Evolutionary conservation across 2,329 filamentous ascomycete species (phyloP).

Genomic region (Neurospora sp.): DNA sequence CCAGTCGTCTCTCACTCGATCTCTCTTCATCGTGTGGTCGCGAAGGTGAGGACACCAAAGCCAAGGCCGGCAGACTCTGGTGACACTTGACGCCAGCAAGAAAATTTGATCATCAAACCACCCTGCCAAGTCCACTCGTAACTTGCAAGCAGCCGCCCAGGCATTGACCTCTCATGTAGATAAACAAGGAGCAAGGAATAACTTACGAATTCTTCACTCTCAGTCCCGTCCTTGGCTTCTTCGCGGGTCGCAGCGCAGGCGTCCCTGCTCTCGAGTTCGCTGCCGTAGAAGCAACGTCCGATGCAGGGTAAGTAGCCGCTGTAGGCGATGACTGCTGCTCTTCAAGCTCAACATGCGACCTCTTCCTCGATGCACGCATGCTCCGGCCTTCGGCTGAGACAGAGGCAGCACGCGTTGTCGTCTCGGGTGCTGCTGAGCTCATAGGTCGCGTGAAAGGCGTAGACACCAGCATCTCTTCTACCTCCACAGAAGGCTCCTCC

Average conservation of each 20-base stretch:
- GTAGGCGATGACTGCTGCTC: constrained; percentile 40
- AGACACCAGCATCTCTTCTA: constrained; percentile 2
- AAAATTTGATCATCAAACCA: background rate
- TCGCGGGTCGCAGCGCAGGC: constrained; percentile 44
- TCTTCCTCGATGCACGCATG: constrained; percentile 41
- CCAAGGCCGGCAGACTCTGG: background rate
- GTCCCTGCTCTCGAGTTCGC: constrained; percentile 51
- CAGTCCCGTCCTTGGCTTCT: constrained; percentile 50
- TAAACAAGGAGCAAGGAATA: background rate
- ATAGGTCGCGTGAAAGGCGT: constrained; percentile 9
- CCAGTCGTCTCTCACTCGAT: background rate
- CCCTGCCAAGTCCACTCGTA: background rate
- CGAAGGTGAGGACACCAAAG: background rate
- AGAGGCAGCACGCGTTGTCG: constrained; percentile 16
- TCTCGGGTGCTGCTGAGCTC: constrained; percentile 5
- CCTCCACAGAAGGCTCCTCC: background rate
- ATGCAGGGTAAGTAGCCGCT: constrained; percentile 37
- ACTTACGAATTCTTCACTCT: constrained; percentile 64
- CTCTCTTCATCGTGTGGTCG: background rate
- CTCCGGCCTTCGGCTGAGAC: constrained; percentile 29
- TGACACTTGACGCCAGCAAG: background rate
- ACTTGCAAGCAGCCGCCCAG: background rate
- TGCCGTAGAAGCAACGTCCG: constrained; percentile 35
- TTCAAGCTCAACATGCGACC: constrained; percentile 45
- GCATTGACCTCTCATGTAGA: background rate